phyloP scores from a whole-genome alignment of 768 basidiomycete species.

The Chalciporus chontae region DNA sequence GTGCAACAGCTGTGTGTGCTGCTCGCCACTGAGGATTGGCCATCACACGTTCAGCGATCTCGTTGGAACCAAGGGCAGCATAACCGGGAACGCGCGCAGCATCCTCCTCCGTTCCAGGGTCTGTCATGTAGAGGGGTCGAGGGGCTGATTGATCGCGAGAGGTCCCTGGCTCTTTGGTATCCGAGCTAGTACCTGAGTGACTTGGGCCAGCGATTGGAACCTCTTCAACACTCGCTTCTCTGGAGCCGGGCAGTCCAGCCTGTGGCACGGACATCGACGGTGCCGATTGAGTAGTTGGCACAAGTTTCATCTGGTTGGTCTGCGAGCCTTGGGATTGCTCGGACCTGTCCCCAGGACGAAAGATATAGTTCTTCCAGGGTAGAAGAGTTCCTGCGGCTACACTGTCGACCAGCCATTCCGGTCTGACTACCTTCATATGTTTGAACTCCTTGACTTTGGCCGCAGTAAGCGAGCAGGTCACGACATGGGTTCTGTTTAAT shows the following conservation, averaged over 20 bases:
- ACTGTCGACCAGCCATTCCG: slow-evolving; percentile 87
- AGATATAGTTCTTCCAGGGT: slow-evolving; percentile 78
- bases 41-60: slow-evolving; percentile 74
- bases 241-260: neutral
- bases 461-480: slow-evolving; percentile 88
- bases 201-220: neutral
- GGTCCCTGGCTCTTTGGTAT: neutral
- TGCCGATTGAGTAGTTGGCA: slow-evolving; percentile 5
- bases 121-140: slow-evolving; percentile 36
- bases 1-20: slow-evolving; percentile 81
- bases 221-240: neutral
- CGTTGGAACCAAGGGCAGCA: slow-evolving; percentile 66
- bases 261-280: neutral
- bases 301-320: slow-evolving; percentile 17
- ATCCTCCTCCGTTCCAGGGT: slow-evolving; percentile 41
- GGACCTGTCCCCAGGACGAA: slow-evolving; percentile 44
- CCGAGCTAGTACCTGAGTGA: neutral
- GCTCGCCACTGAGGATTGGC: slow-evolving; percentile 81
- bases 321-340: slow-evolving; percentile 48
- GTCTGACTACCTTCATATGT: slow-evolving; percentile 84
- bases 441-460: slow-evolving; percentile 87
- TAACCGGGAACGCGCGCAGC: slow-evolving; percentile 56
- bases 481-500: slow-evolving; percentile 72
- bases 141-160: slow-evolving; percentile 9
- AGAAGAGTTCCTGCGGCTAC: slow-evolving; percentile 62